Percentiles rank a stretch among this genome's conserved stretches.
Evolutionary conservation across 768 basidiomycete species (phyloP).

Genomic region (Rubroboletus pulcherrimus): DNA sequence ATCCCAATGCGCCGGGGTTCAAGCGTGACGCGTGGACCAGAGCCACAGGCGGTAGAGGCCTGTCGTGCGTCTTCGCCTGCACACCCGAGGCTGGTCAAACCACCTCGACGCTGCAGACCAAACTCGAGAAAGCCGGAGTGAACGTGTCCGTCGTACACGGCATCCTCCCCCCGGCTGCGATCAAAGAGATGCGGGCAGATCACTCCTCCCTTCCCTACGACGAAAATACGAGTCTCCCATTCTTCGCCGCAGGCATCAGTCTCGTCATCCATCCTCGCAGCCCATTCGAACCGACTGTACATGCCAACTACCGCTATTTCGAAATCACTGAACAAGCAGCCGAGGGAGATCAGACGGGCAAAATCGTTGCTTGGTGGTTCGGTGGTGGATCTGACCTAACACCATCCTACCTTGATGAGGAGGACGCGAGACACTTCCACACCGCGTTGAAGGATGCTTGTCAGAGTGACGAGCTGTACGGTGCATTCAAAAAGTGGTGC

Average conservation of each 20-base stretch:
- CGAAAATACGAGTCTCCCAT: conserved; percentile 66
- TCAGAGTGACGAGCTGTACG: conserved; percentile 68
- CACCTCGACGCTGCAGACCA: conserved; percentile 39
- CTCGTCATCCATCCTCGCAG: conserved; percentile 93
- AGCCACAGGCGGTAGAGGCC: conserved; percentile 63
- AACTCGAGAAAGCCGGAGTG: conserved; percentile 94
- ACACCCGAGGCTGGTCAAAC: conserved; percentile 30
- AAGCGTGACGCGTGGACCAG: conserved; percentile 80
- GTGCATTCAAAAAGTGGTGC: conserved; percentile 90
- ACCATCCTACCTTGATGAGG: conserved; percentile 85
- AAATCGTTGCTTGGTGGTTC: conserved; percentile 94
- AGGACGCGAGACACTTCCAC: conserved; percentile 89
- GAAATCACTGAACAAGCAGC: conserved; percentile 65
- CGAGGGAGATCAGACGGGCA: conserved; percentile 38
- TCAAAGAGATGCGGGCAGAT: conserved; percentile 93
- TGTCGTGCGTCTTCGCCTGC: conserved; percentile 77
- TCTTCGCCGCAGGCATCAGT: conserved; percentile 90
- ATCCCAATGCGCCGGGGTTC: conserved; percentile 67
- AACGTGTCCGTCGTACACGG: conserved; percentile 94
- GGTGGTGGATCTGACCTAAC: conserved; percentile 96
- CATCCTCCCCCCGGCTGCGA: conserved; percentile 79
- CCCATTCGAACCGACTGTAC: conserved; percentile 90
- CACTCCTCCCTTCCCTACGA: conserved; percentile 72
- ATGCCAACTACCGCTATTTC: conserved; percentile 97
- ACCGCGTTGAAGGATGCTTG: conserved; percentile 69